Conservation (phyloP, 2,329 filamentous ascomycete species). For the Fusarium sp. region DNA sequence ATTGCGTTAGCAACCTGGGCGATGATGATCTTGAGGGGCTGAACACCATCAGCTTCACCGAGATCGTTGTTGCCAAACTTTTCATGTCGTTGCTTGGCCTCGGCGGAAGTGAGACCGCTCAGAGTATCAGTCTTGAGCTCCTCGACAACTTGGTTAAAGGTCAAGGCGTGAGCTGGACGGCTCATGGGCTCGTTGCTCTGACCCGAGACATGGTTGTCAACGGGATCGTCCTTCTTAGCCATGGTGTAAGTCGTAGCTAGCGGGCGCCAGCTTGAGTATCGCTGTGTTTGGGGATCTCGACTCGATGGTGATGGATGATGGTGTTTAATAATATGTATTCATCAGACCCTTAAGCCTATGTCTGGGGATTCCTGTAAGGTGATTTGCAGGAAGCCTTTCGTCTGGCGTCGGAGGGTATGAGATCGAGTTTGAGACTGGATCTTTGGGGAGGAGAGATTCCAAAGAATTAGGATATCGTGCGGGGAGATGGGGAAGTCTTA, state of each 20-base stretch:
- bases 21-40: constrained; percentile 69
- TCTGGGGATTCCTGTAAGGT: constrained; percentile 41
- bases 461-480: constrained; percentile 20
- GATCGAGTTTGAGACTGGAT: constrained; percentile 30
- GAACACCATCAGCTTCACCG: constrained; percentile 61
- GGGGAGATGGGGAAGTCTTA: constrained; percentile 44
- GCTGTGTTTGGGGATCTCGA: constrained; percentile 12
- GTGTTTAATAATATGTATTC: constrained; percentile 1
- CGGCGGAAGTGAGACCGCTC: constrained; percentile 65
- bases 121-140: constrained; percentile 67
- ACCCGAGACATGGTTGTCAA: constrained; percentile 50
- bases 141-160: constrained; percentile 61
- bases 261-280: constrained; percentile 31
- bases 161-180: constrained; percentile 69
- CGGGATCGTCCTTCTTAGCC: constrained; percentile 42
- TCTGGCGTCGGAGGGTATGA: constrained; percentile 36
- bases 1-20: constrained; percentile 77
- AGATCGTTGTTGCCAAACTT: constrained; percentile 72
- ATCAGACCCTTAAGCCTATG: constrained; percentile 35
- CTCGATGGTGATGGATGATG: constrained; percentile 4
- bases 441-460: constrained; percentile 30
- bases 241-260: constrained; percentile 33
- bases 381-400: constrained; percentile 43
- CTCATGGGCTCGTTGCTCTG: constrained; percentile 59
- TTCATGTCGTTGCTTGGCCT: constrained; percentile 65